Percentiles rank a stretch among this genome's conserved stretches.
These are phyloP conservation scores for Mortierella claussenii DNA, from an alignment of 192 early-diverging fungal genomes.

Conservation along the genomic window DNA sequence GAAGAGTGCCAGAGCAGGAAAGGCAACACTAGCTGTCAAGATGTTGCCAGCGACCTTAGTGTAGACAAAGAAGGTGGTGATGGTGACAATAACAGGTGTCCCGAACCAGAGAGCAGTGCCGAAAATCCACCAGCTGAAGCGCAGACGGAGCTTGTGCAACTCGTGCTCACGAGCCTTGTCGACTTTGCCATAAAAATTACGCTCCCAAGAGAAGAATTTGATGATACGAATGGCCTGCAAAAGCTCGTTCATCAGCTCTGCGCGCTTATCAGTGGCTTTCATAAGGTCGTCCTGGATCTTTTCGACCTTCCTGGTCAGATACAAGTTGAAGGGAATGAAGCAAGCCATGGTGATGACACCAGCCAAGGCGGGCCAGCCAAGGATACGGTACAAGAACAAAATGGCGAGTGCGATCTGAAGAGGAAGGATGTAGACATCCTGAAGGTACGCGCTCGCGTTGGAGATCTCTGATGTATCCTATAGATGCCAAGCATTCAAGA, in stretches of 20 bases:
- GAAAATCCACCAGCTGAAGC: slow-evolving; percentile 54
- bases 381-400: slow-evolving; percentile 73
- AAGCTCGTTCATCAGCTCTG: slow-evolving; percentile 74
- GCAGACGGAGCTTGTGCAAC: slow-evolving; percentile 36
- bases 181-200: slow-evolving; percentile 47
- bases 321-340: slow-evolving; percentile 59
- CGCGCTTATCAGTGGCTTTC: slow-evolving; percentile 68
- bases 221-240: slow-evolving; percentile 57
- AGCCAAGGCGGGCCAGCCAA: slow-evolving; percentile 84
- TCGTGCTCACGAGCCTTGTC: slow-evolving; percentile 53
- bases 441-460: slow-evolving; percentile 54
- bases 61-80: slow-evolving; percentile 64
- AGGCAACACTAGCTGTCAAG: slow-evolving; percentile 77
- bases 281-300: slow-evolving; percentile 71
- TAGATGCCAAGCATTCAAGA: slow-evolving; percentile 14
- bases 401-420: slow-evolving; percentile 75
- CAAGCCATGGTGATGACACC: slow-evolving; percentile 78
- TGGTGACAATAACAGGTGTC: slow-evolving; percentile 61
- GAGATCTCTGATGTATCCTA: slow-evolving; percentile 61
- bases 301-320: slow-evolving; percentile 58
- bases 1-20: slow-evolving; percentile 92
- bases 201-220: slow-evolving; percentile 48
- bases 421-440: slow-evolving; percentile 70
- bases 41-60: slow-evolving; percentile 62
- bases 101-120: slow-evolving; percentile 48